Evolutionary conservation across 352 stramenopile species (phyloP).

Genomic region (Pythium aquatile): DNA sequence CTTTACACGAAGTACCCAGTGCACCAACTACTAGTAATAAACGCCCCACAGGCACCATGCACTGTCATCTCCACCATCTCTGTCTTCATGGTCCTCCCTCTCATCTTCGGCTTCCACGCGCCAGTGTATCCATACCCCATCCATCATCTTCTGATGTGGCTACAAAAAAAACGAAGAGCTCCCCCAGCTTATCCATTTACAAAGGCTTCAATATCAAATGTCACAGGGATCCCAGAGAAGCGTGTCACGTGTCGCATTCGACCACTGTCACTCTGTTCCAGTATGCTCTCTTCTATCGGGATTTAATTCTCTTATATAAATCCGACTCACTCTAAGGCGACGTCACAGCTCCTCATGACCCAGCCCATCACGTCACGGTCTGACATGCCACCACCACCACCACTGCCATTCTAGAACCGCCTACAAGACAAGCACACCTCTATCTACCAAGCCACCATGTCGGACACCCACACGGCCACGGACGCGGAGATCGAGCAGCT

Average conservation of each 20-base stretch:
- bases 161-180: not conserved
- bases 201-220: not conserved
- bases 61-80: not conserved
- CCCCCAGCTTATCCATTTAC: not conserved
- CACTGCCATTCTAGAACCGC: conserved; percentile 3
- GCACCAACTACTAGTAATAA: conserved; percentile 7
- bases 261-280: not conserved
- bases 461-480: conserved; percentile 12
- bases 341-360: not conserved
- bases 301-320: not conserved
- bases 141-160: not conserved
- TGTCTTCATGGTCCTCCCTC: not conserved
- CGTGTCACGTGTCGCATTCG: conserved; percentile 2
- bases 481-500: conserved; percentile 53
- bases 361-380: not conserved
- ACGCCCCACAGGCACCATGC: not conserved
- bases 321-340: not conserved
- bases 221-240: not conserved
- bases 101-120: not conserved
- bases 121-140: not conserved
- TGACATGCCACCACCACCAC: not conserved
- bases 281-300: not conserved
- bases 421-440: not conserved
- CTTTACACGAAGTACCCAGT: not conserved
- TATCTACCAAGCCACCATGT: not conserved